Evolutionary conservation across 306 rosid genomes (phyloP).

Genomic region (Lablab purpureus): DNA sequence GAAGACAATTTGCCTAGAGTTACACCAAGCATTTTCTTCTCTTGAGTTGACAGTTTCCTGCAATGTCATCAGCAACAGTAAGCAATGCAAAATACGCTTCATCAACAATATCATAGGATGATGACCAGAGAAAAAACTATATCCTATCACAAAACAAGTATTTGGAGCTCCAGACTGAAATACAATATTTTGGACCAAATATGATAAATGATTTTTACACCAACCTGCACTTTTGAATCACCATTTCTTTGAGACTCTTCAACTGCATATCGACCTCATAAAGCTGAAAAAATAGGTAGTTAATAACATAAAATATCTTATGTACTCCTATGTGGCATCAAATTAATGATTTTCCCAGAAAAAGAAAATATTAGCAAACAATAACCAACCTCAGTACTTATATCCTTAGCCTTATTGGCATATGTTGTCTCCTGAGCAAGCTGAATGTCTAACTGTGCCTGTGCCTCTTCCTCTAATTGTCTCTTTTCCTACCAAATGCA

Average conservation of each 20-base stretch:
- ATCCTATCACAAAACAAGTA: not conserved
- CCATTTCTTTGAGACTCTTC: slow-evolving; percentile 70
- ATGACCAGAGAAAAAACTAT: not conserved
- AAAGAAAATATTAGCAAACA: slow-evolving; percentile 42
- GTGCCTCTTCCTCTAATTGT: slow-evolving; percentile 70
- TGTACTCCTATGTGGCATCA: slow-evolving; percentile 32
- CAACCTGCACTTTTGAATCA: slow-evolving; percentile 83
- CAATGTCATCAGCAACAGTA: not conserved
- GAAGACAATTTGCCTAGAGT: slow-evolving; percentile 70
- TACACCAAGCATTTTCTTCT: slow-evolving; percentile 69
- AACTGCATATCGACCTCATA: slow-evolving; percentile 64
- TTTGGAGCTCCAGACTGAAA: slow-evolving; percentile 9
- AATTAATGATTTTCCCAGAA: slow-evolving; percentile 30
- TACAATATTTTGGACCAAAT: slow-evolving; percentile 18
- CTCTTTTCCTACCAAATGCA: slow-evolving; percentile 68
- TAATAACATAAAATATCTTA: slow-evolving; percentile 39
- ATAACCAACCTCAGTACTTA: slow-evolving; percentile 68
- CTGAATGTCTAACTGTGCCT: slow-evolving; percentile 62
- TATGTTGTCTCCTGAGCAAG: slow-evolving; percentile 75
- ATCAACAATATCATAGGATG: not conserved
- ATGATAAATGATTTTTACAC: slow-evolving; percentile 37
- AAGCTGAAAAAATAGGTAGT: slow-evolving; percentile 64
- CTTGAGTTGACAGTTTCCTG: slow-evolving; percentile 76
- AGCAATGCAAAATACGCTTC: slow-evolving; percentile 32
- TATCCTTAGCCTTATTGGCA: slow-evolving; percentile 78